phyloP scores from a whole-genome alignment of 2,329 filamentous ascomycete genomes.

The Xylaria sp. region DNA sequence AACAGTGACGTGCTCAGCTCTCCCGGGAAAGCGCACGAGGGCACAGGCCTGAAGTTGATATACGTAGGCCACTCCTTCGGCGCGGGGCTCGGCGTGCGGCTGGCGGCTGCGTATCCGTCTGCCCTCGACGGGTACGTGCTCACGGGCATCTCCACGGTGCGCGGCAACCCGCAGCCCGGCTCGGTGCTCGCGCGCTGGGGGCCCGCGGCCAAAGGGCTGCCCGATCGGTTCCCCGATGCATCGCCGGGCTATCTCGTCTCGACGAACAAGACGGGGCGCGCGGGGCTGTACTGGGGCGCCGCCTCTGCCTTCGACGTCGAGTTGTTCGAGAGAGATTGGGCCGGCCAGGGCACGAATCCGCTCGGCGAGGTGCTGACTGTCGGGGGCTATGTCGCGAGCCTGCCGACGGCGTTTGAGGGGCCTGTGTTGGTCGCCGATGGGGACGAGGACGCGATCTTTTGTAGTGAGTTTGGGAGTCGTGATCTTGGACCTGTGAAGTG shows the following conservation, averaged over 20 bases:
- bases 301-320: not conserved
- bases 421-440: not conserved
- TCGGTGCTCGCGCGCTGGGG: not conserved
- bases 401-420: not conserved
- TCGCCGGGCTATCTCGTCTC: not conserved
- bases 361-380: slow-evolving; percentile 3
- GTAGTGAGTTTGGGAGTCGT: not conserved
- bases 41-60: not conserved
- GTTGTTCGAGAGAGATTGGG: not conserved
- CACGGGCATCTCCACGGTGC: not conserved
- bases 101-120: not conserved
- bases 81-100: slow-evolving; percentile 1
- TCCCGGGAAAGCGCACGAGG: not conserved
- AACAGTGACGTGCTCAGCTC: not conserved
- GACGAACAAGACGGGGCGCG: not conserved
- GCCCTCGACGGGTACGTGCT: not conserved
- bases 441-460: not conserved
- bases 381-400: not conserved
- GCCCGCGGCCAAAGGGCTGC: not conserved
- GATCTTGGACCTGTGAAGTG: not conserved
- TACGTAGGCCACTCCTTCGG: slow-evolving; percentile 8
- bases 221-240: not conserved
- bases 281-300: not conserved
- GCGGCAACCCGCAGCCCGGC: not conserved
- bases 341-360: slow-evolving; percentile 4